These are phyloP conservation scores for Aegilops sharonensis DNA, from an alignment of 176 grass and related monocot genomes.

Conservation along the genomic window DNA sequence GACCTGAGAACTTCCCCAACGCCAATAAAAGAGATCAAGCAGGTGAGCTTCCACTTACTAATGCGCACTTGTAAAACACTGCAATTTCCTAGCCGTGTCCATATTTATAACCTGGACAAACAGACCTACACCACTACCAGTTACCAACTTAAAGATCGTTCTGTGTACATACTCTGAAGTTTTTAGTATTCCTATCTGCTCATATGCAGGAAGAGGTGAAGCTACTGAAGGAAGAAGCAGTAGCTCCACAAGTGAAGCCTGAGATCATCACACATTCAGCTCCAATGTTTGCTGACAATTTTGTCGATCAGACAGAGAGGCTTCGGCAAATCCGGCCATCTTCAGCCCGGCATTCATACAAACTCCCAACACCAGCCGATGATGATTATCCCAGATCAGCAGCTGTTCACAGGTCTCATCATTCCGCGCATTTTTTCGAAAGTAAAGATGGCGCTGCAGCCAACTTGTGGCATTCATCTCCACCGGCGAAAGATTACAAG, in stretches of 20 bases:
- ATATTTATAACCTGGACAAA: background rate
- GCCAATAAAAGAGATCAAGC: slow-evolving; percentile 46
- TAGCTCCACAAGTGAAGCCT: slow-evolving; percentile 34
- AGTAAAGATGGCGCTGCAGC: slow-evolving; percentile 27
- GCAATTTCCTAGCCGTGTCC: background rate
- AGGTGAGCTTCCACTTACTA: slow-evolving; percentile 40
- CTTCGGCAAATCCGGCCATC: slow-evolving; percentile 57
- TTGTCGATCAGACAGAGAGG: slow-evolving; percentile 49
- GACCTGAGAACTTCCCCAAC: slow-evolving; percentile 26
- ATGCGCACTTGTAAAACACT: background rate
- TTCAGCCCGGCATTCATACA: slow-evolving; percentile 58
- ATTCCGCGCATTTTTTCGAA: slow-evolving; percentile 40
- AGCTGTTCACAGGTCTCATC: slow-evolving; percentile 32
- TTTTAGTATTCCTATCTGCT: background rate
- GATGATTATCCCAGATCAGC: slow-evolving; percentile 19
- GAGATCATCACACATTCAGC: slow-evolving; percentile 52
- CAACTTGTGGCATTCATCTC: slow-evolving; percentile 54
- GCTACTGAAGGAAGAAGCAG: slow-evolving; percentile 32
- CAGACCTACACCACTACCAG: too few relatives aligned
- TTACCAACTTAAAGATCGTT: background rate
- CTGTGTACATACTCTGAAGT: background rate
- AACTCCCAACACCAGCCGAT: slow-evolving; percentile 64
- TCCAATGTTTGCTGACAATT: slow-evolving; percentile 47
- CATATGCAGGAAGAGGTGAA: slow-evolving; percentile 57
- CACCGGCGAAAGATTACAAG: slow-evolving; percentile 39